Evolutionary conservation across 2,329 filamentous ascomycete species (phyloP), one percentile per base, ranked within the genome.

Genomic region (Xylariaceae sp.): DNA sequence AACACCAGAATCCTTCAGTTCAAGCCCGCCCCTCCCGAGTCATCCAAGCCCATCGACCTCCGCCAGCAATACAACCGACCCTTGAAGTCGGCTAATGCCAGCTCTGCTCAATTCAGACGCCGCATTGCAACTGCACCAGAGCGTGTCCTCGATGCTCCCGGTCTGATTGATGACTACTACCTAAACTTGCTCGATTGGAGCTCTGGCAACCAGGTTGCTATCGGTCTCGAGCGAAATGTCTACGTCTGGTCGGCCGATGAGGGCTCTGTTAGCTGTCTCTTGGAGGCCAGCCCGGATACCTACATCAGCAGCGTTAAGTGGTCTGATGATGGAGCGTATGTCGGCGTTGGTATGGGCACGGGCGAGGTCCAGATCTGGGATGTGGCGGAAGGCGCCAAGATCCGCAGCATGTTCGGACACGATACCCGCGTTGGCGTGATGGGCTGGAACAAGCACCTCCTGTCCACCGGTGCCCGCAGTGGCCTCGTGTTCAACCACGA

Each of bases 311-410:
- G 93, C 65, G 94, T 99, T 71, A 98, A 98, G 80, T 99, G 95
- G 95, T 97, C 93, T 61, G 92, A 91, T 47, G 95, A 99, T 71
- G 95, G 95, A 58, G 93, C 94, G 28, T 98, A 99, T 72, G 93
- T 99, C 64, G 89, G 93, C 63, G 93, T 98, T 66, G 95, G 95
- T 60, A 89, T 99, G 47, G 94, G 93, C 60, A 92, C 92, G 33
- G 95, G 95, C 58, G 95, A 99, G 76, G 92, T 99, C 33, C 95
- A 99, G 79, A 99, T 99, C 78, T 99, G 95, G 94, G 95, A 98
- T 70, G 94, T 97, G 24, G 90, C 96, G 69, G 95, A 99, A 76
- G 87, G 89, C 61, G 89, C 87, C 71, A 98, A 98, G 84, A 89
- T 99, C 58, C 93, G 95, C 75, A 97, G 92, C 82, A 99, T 99